These are phyloP conservation scores for Lentinula aciculospora DNA, from an alignment of 768 basidiomycete species.

Conservation along the genomic window DNA sequence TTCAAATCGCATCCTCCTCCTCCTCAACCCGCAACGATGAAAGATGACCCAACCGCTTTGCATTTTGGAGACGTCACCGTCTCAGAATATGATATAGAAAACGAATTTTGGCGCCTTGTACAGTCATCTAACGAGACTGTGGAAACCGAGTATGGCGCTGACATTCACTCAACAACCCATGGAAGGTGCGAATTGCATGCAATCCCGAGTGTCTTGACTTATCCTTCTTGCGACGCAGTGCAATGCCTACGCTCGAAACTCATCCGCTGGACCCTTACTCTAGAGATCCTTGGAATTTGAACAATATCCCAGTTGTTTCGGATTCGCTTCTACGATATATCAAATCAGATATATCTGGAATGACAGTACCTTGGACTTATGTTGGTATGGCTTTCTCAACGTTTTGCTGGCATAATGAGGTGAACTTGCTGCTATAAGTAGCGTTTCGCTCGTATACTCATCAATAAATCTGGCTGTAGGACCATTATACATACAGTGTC, in stretches of 20 bases:
- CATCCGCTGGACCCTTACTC: constrained; percentile 86
- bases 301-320: constrained; percentile 90
- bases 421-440: constrained; percentile 23
- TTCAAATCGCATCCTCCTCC: constrained; percentile 71
- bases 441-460: constrained; percentile 1
- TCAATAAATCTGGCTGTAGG: constrained; percentile 36
- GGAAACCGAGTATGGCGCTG: constrained; percentile 99
- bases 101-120: constrained; percentile 95
- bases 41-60: constrained; percentile 47
- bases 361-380: constrained; percentile 99
- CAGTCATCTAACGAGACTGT: constrained; percentile 87
- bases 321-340: constrained; percentile 95
- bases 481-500: constrained; percentile 96
- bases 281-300: constrained; percentile 94
- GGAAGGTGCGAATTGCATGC: constrained; percentile 63
- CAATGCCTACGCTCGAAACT: constrained; percentile 92
- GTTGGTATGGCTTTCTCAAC: constrained; percentile 99
- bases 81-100: constrained; percentile 89
- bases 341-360: constrained; percentile 98
- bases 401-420: constrained; percentile 99
- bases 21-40: constrained; percentile 20
- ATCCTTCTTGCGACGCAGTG: constrained; percentile 40
- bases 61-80: constrained; percentile 57
- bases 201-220: background rate
- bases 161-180: constrained; percentile 95